Base-by-base conservation (phyloP, 2,329 filamentous ascomycete species). In the Apiospora phragmitis region DNA sequence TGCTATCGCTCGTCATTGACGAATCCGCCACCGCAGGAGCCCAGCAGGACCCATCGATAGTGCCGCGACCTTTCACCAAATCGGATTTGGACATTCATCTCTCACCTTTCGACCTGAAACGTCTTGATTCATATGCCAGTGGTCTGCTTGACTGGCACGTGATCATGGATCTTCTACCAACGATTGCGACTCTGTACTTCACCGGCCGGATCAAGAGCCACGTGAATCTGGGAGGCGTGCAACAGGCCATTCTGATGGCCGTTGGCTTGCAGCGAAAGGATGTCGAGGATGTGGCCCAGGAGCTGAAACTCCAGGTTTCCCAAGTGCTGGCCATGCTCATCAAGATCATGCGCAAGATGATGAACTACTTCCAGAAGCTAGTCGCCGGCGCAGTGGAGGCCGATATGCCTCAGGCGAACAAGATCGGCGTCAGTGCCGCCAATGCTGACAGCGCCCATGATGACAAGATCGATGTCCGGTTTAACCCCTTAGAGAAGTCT, bases 131-230 rank as follows among this genome's bases (percentile, higher is more conserved):
- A 59, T 99, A 99, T 77, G 94, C 96, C 21, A 97, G 97, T 82
- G 97, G 97, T 82, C 93, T 98, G 88, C 90, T 99, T 55, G 97
- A 99, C 82, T 97, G 98, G 84, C 97, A 98, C 79, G 95, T 98
- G 75, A 96, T 99, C 70, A 88, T 98, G 38, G 97, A 99, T 79
- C 89, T 99, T 78, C 87, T 99, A 70, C 96, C 96, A 0, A 89
- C 87, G 1, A 90, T 99, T 73, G 92, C 96, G 1, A 86, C 87
- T 32, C 88, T 97, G 35, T 98, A 95, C 85, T 99, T 99, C 82
- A 91, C 90, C 0, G 93, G 94, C 66, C 90, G 91, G 12, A 85
- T 98, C 24, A 90, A 87, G 76, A 81, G 83, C 45, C 85, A 86
- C 67, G 86, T 97, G 75, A 91, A 88, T 70, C 86, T 99, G 69